phyloP scores from a whole-genome alignment of 257 asterid species.

The Ophiorrhiza pumila region DNA sequence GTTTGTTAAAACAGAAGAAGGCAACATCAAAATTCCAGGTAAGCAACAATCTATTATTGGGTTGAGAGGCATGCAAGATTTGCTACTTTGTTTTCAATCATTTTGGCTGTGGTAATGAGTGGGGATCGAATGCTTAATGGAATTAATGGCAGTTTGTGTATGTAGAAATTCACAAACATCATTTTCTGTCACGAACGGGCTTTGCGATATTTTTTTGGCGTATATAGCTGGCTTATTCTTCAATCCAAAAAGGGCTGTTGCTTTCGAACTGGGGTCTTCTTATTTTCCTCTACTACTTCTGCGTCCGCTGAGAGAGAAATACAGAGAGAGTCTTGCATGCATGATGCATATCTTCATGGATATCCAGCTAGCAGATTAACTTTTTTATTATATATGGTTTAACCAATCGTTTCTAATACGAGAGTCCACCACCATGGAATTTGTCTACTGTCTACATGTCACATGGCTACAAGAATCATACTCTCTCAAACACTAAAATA shows the following conservation, averaged over 20 bases:
- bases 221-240: conserved; percentile 12
- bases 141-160: neutral
- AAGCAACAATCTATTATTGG: neutral
- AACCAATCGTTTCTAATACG: neutral
- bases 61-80: neutral
- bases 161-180: conserved; percentile 9
- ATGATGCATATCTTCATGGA: neutral
- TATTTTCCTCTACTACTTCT: no score
- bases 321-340: neutral
- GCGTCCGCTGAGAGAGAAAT: neutral
- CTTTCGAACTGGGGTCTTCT: conserved; percentile 29
- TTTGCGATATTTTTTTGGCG: conserved; percentile 13
- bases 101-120: neutral
- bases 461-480: neutral
- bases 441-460: neutral
- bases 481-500: neutral
- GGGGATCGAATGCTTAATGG: neutral
- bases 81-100: neutral
- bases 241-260: conserved; percentile 25
- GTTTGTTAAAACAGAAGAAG: neutral
- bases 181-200: conserved; percentile 28
- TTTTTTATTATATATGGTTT: neutral
- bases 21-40: conserved; percentile 1
- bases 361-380: conserved; percentile 33
- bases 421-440: conserved; percentile 8